Percentiles rank a stretch among this genome's conserved stretches.
These are phyloP conservation scores for Mycothermus thermophilus DNA, from an alignment of 495 filamentous ascomycete genomes.

Conservation along the genomic window DNA sequence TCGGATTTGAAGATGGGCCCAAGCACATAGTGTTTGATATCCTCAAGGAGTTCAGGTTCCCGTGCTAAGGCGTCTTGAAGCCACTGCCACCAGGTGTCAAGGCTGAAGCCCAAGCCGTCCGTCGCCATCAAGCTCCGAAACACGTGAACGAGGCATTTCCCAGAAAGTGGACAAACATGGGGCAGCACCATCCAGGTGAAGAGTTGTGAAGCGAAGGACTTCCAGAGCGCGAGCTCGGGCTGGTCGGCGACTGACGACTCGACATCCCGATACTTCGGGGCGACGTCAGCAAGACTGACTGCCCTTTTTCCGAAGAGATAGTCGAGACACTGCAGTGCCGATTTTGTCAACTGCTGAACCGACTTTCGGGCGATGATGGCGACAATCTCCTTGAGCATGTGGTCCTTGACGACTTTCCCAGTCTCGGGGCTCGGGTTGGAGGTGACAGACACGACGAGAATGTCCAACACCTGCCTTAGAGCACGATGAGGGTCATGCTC, in stretches of 20 bases:
- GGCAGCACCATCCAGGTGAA: conserved; percentile 49
- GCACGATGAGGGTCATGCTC: conserved; percentile 62
- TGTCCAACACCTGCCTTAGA: conserved; percentile 56
- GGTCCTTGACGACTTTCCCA: conserved; percentile 21
- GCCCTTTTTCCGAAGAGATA: conserved; percentile 43
- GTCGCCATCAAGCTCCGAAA: conserved; percentile 27
- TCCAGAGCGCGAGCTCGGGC: conserved; percentile 23
- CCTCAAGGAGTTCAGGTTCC: conserved; percentile 43
- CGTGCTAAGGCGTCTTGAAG: conserved; percentile 32
- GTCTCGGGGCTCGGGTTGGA: conserved; percentile 31
- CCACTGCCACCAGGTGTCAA: conserved; percentile 35
- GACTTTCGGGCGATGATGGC: conserved; percentile 37
- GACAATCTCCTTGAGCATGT: conserved; percentile 30
- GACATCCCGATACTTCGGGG: conserved; percentile 20
- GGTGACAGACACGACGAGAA: conserved; percentile 38
- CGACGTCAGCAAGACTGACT: conserved; percentile 27
- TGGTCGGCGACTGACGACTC: conserved; percentile 13
- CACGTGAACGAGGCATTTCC: conserved; percentile 47
- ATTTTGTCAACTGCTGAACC: conserved; percentile 44
- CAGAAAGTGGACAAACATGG: conserved; percentile 49
- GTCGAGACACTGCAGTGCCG: conserved; percentile 45
- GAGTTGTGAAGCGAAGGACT: conserved; percentile 30
- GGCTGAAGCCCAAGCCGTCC: conserved; percentile 16
- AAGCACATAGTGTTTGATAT: conserved; percentile 60
- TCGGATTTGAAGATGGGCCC: conserved; percentile 53